These are phyloP conservation scores for Passalora sequoiae DNA, from an alignment of 2,329 filamentous ascomycete genomes.

Conservation along the genomic window DNA sequence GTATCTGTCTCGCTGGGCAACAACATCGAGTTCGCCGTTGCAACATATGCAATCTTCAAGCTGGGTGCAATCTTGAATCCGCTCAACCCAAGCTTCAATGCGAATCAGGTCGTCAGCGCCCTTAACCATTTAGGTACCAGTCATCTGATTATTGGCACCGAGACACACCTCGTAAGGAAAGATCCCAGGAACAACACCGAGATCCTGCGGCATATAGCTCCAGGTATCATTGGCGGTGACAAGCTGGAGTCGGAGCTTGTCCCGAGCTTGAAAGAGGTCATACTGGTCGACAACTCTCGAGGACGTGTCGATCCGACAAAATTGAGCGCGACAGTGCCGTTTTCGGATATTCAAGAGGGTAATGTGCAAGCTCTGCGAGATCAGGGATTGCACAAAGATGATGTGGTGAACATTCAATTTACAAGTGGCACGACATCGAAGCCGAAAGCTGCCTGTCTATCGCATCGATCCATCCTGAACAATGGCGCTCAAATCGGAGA, in stretches of 20 bases:
- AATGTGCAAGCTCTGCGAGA: slow-evolving; percentile 40
- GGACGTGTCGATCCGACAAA: slow-evolving; percentile 47
- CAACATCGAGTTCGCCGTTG: slow-evolving; percentile 71
- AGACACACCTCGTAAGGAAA: slow-evolving; percentile 73
- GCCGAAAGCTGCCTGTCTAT: slow-evolving; percentile 84
- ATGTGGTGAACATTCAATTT: slow-evolving; percentile 93
- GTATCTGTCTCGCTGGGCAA: slow-evolving; percentile 87
- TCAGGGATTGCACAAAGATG: slow-evolving; percentile 52
- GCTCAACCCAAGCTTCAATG: slow-evolving; percentile 84
- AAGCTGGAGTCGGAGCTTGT: slow-evolving; percentile 54
- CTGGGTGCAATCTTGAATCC: slow-evolving; percentile 90
- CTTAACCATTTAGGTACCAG: slow-evolving; percentile 68
- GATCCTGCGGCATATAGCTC: slow-evolving; percentile 47
- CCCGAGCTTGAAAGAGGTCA: slow-evolving; percentile 64
- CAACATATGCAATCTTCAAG: slow-evolving; percentile 89
- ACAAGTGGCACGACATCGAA: slow-evolving; percentile 89
- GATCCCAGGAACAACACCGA: slow-evolving; percentile 55
- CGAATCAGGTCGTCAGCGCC: slow-evolving; percentile 69
- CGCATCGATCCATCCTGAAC: slow-evolving; percentile 82
- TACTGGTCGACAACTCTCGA: slow-evolving; percentile 72
- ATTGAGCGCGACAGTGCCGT: slow-evolving; percentile 44
- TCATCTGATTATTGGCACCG: slow-evolving; percentile 76
- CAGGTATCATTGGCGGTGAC: slow-evolving; percentile 22
- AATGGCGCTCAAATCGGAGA: slow-evolving; percentile 81
- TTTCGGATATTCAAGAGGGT: slow-evolving; percentile 39